A percentile compares a stretch with the other conserved stretches of the same genome.
phyloP scores from a whole-genome alignment of 352 stramenopile species.

The Phytopythium kandeliae region DNA sequence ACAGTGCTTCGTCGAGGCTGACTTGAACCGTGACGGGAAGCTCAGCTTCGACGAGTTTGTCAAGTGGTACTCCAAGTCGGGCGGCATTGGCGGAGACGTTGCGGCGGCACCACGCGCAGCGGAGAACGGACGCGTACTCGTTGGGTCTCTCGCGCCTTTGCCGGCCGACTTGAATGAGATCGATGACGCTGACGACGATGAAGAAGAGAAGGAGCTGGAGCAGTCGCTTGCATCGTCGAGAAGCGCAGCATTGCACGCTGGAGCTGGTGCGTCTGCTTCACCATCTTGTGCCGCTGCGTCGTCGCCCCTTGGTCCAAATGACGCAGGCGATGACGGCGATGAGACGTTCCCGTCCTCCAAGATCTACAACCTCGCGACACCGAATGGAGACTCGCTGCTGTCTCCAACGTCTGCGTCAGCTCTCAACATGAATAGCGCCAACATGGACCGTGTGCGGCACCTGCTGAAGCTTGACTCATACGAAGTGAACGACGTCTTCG shows the following conservation, averaged over 20 bases:
- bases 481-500: slow-evolving; percentile 84
- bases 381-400: slow-evolving; percentile 32
- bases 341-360: slow-evolving; percentile 30
- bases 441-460: slow-evolving; percentile 69
- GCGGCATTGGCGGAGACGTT: slow-evolving; percentile 19
- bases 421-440: slow-evolving; percentile 65
- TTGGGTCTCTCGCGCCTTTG: neutral
- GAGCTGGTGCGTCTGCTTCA: neutral
- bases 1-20: slow-evolving; percentile 81
- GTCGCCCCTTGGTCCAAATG: neutral
- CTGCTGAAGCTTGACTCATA: slow-evolving; percentile 83
- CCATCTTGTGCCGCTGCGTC: neutral
- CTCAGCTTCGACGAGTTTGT: slow-evolving; percentile 88
- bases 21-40: slow-evolving; percentile 74
- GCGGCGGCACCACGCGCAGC: neutral
- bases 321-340: neutral
- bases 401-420: slow-evolving; percentile 38
- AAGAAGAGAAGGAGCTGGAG: neutral
- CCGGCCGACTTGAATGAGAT: neutral
- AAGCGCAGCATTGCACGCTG: slow-evolving; percentile 20
- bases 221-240: slow-evolving; percentile 12
- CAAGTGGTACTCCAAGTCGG: slow-evolving; percentile 70
- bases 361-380: slow-evolving; percentile 30
- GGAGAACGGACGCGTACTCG: slow-evolving; percentile 3
- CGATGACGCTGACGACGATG: neutral